A percentile compares a stretch with the other conserved stretches of the same genome.
These are phyloP conservation scores for Uromyces viciae-fabae DNA, from an alignment of 1,284 basidiomycete genomes.

Conservation along the genomic window DNA sequence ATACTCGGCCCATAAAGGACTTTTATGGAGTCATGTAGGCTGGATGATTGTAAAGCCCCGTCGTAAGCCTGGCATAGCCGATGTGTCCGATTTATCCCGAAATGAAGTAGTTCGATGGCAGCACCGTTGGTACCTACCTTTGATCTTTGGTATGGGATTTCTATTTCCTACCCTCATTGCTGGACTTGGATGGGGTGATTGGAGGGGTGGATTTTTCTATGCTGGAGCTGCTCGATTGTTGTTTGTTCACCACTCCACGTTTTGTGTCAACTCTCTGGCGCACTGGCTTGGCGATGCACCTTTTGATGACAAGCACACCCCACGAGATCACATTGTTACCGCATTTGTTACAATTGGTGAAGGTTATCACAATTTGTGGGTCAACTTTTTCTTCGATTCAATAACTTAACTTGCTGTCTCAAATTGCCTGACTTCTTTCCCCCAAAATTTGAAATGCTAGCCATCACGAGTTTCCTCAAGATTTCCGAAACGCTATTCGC, in stretches of 20 bases:
- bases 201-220: slow-evolving; percentile 75
- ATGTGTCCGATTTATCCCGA: slow-evolving; percentile 76
- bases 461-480: slow-evolving; percentile 56
- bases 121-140: slow-evolving; percentile 70
- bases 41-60: slow-evolving; percentile 92
- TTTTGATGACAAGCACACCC: slow-evolving; percentile 94
- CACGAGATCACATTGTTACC: slow-evolving; percentile 78
- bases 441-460: neutral
- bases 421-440: slow-evolving; percentile 8
- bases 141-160: slow-evolving; percentile 72
- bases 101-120: slow-evolving; percentile 79
- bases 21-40: slow-evolving; percentile 71
- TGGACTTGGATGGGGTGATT: slow-evolving; percentile 78
- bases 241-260: slow-evolving; percentile 90
- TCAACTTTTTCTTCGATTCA: neutral
- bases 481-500: slow-evolving; percentile 86
- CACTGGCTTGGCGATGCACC: slow-evolving; percentile 89
- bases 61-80: slow-evolving; percentile 78
- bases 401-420: slow-evolving; percentile 48
- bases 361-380: slow-evolving; percentile 84
- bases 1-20: slow-evolving; percentile 81
- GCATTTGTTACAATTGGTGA: slow-evolving; percentile 84
- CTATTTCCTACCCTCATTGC: slow-evolving; percentile 71
- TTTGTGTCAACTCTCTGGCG: slow-evolving; percentile 90
- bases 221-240: slow-evolving; percentile 75